Conservation (phyloP, 2,329 filamentous ascomycete species). For the Apiospora phragmitis region DNA sequence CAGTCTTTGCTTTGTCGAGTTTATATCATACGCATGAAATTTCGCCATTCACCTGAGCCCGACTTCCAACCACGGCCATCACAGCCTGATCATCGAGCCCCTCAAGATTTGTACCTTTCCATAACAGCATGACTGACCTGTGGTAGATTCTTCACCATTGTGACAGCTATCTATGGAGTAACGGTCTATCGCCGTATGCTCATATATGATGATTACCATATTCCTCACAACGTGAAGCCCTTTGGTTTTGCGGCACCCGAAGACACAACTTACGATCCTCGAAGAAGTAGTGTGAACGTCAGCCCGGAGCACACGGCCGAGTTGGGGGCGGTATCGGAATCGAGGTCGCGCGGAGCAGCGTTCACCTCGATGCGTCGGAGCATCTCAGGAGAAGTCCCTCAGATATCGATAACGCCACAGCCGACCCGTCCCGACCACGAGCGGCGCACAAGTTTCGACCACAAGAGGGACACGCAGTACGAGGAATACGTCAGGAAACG, state of each 20-base stretch:
- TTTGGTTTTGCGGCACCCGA: conserved; percentile 42
- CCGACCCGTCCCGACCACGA: conserved; percentile 17
- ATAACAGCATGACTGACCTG: neutral
- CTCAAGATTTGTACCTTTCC: neutral
- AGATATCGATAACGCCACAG: conserved; percentile 17
- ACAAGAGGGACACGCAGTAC: conserved; percentile 48
- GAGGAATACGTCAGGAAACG: conserved; percentile 44
- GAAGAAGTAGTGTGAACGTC: conserved; percentile 17
- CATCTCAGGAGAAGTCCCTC: conserved; percentile 23
- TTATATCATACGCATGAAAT: neutral
- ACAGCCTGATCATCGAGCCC: no score
- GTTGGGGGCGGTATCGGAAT: conserved; percentile 18
- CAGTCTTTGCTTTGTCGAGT: neutral
- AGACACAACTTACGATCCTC: conserved; percentile 23
- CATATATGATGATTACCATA: conserved; percentile 50
- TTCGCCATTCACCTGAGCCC: no score
- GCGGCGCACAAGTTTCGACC: conserved; percentile 37
- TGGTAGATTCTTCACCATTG: conserved; percentile 43
- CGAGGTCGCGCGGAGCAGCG: conserved; percentile 18
- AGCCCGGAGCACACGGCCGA: conserved; percentile 24
- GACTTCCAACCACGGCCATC: no score
- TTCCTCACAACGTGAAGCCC: conserved; percentile 49
- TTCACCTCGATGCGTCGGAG: conserved; percentile 23
- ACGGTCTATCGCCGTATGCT: conserved; percentile 48
- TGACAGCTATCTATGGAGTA: conserved; percentile 47